Evolutionary conservation across 345 rosid species (phyloP).

Genomic region (Salix viminalis): DNA sequence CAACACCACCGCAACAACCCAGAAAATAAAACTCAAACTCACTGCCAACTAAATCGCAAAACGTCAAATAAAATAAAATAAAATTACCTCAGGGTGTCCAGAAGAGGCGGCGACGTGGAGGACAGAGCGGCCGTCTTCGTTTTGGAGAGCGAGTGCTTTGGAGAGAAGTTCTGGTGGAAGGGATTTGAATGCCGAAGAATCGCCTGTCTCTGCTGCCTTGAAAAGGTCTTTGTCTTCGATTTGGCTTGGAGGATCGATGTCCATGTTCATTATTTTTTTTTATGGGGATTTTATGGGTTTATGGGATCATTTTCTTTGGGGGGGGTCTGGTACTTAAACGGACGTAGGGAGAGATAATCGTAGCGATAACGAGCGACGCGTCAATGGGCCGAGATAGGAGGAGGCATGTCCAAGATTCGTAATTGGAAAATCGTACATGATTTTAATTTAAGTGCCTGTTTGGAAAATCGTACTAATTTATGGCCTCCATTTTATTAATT

Average conservation of each 20-base stretch:
- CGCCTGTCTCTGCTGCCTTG: conserved; percentile 79
- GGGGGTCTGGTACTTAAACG: no score
- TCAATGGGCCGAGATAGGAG: no score
- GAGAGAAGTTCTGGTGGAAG: conserved; percentile 48
- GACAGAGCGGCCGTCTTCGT: conserved; percentile 86
- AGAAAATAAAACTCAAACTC: not conserved
- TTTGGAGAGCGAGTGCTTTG: conserved; percentile 44
- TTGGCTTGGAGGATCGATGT: conserved; percentile 30
- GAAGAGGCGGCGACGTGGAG: conserved; percentile 75
- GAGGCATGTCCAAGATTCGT: no score
- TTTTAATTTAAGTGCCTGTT: no score
- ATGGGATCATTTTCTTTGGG: no score
- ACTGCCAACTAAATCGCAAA: no score
- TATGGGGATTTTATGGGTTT: conserved; percentile 1
- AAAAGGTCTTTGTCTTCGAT: conserved; percentile 59
- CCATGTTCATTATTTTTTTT: conserved; percentile 27
- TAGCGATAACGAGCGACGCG: no score
- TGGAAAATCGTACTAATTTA: no score
- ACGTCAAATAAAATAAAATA: no score
- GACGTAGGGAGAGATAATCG: no score
- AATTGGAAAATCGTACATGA: no score
- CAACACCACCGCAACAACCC: not conserved
- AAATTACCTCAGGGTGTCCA: conserved; percentile 40
- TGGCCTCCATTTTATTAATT: no score
- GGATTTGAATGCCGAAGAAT: conserved; percentile 46